Evolutionary conservation across 768 basidiomycete genomes (phyloP), one percentile per base, ranked within the genome.

Genomic region (Suillus subluteus): DNA sequence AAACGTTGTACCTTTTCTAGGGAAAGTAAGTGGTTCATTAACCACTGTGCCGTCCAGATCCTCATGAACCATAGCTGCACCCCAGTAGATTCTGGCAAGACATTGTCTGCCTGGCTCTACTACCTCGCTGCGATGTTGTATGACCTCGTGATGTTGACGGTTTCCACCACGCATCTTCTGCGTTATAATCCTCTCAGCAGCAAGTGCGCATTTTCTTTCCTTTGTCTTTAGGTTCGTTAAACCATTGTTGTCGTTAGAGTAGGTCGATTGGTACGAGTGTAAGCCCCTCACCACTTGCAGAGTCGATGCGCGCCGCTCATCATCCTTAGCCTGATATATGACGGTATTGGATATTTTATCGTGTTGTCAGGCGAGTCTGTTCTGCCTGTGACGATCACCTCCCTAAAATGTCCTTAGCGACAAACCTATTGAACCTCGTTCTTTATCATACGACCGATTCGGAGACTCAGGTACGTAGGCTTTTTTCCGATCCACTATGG

Each of bases 321-420:
- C 13, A 70, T n/a, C 21, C 38, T 6, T 68, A 91, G 88, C 77
- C 87, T 91, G 86, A 77, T 91, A 4, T 87, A 86, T 64, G 88
- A 91, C 68, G 90, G 90, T 35, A 75, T 91, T 32, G 83, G 85
- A 26, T 91, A 89, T 72, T 87, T 90, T 65, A 69, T 88, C 37
- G 79, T 79, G 5, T 75, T 91, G 54, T 87, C 88, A 32, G 79
- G 86, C 85, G 68, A 26, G 73, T 43, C 43, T 26, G 11, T 18
- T 58, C 23, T 21, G 18, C 38, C 40, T 30, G 12, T 12, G 30
- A 37, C 44, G 21, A 43, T 40, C 63, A 13, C 58, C 54, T 12
- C 40, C 7, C 48, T 38, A 38, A 38, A 11, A 43, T 44, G 5
- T 18, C 18, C 16, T 2, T 58, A 87, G 86, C 76, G 15, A 77